Evolutionary conservation across 2,329 filamentous ascomycete species (phyloP).

Genomic region (Lasiodiplodia sp.): DNA sequence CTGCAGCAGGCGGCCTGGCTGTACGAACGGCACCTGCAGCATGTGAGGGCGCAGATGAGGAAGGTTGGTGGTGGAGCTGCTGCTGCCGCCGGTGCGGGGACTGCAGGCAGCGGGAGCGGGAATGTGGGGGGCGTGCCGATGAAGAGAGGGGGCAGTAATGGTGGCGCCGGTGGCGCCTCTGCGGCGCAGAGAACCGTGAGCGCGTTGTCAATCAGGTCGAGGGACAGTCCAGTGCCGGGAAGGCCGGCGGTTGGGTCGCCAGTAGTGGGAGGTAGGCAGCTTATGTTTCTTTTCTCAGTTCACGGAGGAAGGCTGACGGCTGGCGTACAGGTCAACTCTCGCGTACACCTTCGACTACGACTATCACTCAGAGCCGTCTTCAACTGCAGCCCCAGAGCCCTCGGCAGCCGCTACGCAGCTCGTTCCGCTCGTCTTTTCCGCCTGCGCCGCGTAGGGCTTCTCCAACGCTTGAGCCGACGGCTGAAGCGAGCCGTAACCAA

Average conservation of each 20-base stretch:
- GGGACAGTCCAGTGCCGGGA: slow-evolving; percentile 61
- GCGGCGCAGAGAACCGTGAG: slow-evolving; percentile 54
- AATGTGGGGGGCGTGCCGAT: slow-evolving; percentile 52
- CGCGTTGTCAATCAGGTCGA: slow-evolving; percentile 62
- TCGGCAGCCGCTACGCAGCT: slow-evolving; percentile 36
- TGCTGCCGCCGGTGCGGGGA: slow-evolving; percentile 56
- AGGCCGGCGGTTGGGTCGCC: slow-evolving; percentile 51
- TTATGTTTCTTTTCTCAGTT: background rate
- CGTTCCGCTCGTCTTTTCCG: slow-evolving; percentile 39
- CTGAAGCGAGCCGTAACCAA: slow-evolving; percentile 36
- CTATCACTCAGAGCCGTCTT: slow-evolving; percentile 48
- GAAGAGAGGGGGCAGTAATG: slow-evolving; percentile 59
- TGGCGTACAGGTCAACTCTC: slow-evolving; percentile 42
- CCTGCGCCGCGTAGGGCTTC: slow-evolving; percentile 23
- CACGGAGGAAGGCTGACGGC: background rate
- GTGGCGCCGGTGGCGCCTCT: slow-evolving; percentile 45
- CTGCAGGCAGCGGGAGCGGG: slow-evolving; percentile 48
- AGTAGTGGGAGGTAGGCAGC: slow-evolving; percentile 31
- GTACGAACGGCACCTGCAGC: slow-evolving; percentile 87
- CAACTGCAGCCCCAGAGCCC: slow-evolving; percentile 35
- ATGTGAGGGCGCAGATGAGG: slow-evolving; percentile 88
- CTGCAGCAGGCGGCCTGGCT: slow-evolving; percentile 94
- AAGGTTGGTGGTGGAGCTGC: slow-evolving; percentile 70
- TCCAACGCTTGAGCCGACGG: slow-evolving; percentile 33
- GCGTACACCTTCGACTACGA: slow-evolving; percentile 57